phyloP scores from a whole-genome alignment of 768 basidiomycete species.

The Lactarius tabidus region DNA sequence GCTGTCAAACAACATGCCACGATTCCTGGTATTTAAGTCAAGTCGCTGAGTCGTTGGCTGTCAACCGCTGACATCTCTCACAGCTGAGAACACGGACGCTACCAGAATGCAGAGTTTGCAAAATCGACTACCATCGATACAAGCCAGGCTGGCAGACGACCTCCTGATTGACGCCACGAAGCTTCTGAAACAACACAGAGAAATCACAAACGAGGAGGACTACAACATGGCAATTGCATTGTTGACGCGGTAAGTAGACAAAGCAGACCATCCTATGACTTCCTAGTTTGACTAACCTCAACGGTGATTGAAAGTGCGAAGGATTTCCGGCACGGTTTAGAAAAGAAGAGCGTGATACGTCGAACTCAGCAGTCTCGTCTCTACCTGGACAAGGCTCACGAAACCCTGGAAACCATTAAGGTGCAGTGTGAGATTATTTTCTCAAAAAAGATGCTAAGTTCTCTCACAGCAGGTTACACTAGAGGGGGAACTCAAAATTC shows the following conservation, averaged over 20 bases:
- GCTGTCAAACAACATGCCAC: background rate
- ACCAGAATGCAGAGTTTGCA: background rate
- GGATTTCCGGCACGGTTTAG: slow-evolving; percentile 1
- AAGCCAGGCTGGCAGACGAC: background rate
- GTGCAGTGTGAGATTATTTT: background rate
- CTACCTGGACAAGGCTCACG: slow-evolving; percentile 8
- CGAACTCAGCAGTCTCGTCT: slow-evolving; percentile 2
- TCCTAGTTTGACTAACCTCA: background rate
- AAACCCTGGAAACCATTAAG: background rate
- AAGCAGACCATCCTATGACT: background rate
- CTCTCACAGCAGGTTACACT: background rate
- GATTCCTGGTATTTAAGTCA: background rate
- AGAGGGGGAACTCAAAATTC: background rate
- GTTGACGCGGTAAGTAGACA: background rate
- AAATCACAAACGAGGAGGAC: background rate
- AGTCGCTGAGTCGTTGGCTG: background rate
- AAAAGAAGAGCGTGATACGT: background rate
- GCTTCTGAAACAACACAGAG: background rate
- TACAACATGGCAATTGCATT: slow-evolving; percentile 4
- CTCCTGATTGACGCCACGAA: slow-evolving; percentile 4
- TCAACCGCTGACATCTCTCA: background rate
- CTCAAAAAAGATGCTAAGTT: background rate
- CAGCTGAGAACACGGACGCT: background rate
- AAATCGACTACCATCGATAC: slow-evolving; percentile 1
- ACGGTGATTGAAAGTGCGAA: background rate